These are phyloP conservation scores for Fusarium lyarnte DNA, from an alignment of 2,329 filamentous ascomycete genomes.

Conservation along the genomic window DNA sequence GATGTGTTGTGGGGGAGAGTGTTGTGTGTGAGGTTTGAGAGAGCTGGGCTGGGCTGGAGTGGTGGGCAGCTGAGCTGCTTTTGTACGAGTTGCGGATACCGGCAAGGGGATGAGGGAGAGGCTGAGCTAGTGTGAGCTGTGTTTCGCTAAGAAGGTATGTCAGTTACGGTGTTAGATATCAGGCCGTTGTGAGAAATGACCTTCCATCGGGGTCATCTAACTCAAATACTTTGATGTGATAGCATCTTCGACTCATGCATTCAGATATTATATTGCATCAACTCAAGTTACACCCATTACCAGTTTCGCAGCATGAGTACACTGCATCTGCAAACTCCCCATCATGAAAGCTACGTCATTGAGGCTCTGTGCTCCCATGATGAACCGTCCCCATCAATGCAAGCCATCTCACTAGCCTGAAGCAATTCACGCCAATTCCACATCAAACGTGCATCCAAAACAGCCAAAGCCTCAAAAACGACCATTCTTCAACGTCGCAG, in stretches of 20 bases:
- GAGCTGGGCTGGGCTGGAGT: not conserved
- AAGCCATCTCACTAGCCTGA: not conserved
- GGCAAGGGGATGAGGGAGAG: constrained; percentile 13
- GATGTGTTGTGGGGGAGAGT: not conserved
- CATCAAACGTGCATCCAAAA: not conserved
- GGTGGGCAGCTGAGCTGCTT: constrained; percentile 32
- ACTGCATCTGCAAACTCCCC: not conserved
- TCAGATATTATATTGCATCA: not conserved
- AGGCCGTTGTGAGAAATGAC: not conserved
- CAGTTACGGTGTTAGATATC: not conserved
- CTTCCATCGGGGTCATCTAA: not conserved
- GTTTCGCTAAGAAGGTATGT: not conserved
- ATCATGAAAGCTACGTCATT: constrained; percentile 39
- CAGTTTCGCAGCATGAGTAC: not conserved
- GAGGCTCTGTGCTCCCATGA: constrained; percentile 31
- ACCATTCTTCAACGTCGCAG: no score
- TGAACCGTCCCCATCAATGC: not conserved
- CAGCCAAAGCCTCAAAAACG: not conserved
- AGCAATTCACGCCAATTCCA: not conserved
- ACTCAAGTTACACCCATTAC: not conserved
- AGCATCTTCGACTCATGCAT: not conserved
- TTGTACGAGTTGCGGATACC: constrained; percentile 33
- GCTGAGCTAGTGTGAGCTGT: constrained; percentile 14
- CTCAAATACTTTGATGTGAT: not conserved
- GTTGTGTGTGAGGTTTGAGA: not conserved